phyloP scores from a whole-genome alignment of 2,329 filamentous ascomycete species.

The Fusarium pininemorale region DNA sequence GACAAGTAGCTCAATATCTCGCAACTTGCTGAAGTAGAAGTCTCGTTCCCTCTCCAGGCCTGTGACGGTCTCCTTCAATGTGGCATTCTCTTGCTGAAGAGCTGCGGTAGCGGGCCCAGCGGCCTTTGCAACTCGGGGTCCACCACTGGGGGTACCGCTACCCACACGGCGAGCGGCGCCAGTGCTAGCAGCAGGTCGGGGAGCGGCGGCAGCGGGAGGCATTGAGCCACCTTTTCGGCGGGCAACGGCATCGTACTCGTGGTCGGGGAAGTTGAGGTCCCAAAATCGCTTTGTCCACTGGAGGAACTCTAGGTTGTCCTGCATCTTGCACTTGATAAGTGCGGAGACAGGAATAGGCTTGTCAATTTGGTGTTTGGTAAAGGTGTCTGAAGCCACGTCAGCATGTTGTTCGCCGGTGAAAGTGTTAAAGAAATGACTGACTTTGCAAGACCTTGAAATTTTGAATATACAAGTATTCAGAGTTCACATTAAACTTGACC shows the following conservation, averaged over 20 bases:
- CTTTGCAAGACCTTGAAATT: slow-evolving; percentile 99
- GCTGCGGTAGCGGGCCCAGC: slow-evolving; percentile 72
- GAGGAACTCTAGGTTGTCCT: slow-evolving; percentile 98
- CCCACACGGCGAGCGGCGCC: slow-evolving; percentile 65
- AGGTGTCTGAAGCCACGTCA: slow-evolving; percentile 67
- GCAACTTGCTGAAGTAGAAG: slow-evolving; percentile 98
- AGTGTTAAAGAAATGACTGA: slow-evolving; percentile 55
- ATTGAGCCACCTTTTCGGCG: slow-evolving; percentile 82
- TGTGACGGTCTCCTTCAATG: slow-evolving; percentile 93
- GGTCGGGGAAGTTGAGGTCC: slow-evolving; percentile 97
- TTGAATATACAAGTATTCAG: slow-evolving; percentile 96
- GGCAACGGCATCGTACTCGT: slow-evolving; percentile 91
- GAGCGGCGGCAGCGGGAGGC: slow-evolving; percentile 59
- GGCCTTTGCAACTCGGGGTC: slow-evolving; percentile 56
- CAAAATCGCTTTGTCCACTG: slow-evolving; percentile 98
- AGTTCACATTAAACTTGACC: slow-evolving; percentile 98
- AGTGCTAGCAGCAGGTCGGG: slow-evolving; percentile 59
- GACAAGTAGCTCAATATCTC: slow-evolving; percentile 94
- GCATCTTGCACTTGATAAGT: slow-evolving; percentile 99
- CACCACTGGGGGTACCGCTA: slow-evolving; percentile 68
- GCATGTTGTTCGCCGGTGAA: neutral
- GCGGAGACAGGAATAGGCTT: slow-evolving; percentile 88
- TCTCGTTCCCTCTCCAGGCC: slow-evolving; percentile 96
- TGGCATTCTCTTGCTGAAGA: slow-evolving; percentile 84
- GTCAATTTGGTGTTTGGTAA: slow-evolving; percentile 87